A percentile compares a stretch with the other conserved stretches of the same genome.
These are phyloP conservation scores for Populus ilicifolia DNA, from an alignment of 345 rosid genomes.

Conservation along the genomic window DNA sequence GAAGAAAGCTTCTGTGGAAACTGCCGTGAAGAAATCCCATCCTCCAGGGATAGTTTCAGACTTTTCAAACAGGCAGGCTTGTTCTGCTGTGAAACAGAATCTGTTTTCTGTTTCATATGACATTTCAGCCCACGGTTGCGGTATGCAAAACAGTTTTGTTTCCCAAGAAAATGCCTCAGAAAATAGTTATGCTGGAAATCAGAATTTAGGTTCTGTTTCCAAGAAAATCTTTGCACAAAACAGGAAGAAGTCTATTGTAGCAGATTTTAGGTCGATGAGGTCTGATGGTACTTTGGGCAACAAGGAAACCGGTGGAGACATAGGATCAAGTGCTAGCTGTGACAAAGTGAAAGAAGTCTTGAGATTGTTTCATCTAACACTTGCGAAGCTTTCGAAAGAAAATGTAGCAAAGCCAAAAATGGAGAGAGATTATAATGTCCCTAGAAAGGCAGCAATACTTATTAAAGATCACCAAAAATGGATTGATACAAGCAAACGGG, in stretches of 20 bases:
- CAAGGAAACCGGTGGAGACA: not conserved
- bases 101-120: too few species aligned
- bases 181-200: not conserved
- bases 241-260: too few species aligned
- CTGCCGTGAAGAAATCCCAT: not conserved
- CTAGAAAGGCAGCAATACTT: not conserved
- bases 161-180: not conserved
- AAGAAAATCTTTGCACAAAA: not conserved
- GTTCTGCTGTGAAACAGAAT: not conserved
- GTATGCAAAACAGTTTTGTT: not conserved
- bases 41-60: not conserved
- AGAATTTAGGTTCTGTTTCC: not conserved
- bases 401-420: not conserved
- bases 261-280: not conserved
- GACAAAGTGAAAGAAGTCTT: not conserved
- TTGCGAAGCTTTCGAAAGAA: not conserved
- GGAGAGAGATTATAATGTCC: not conserved
- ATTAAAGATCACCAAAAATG: not conserved
- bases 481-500: constrained; percentile 2
- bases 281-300: not conserved
- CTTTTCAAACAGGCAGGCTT: not conserved
- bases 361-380: not conserved
- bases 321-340: not conserved
- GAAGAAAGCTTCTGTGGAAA: not conserved
- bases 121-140: not conserved